Conservation (phyloP, 768 basidiomycete genomes). For the Boletus subcaerulescens region DNA sequence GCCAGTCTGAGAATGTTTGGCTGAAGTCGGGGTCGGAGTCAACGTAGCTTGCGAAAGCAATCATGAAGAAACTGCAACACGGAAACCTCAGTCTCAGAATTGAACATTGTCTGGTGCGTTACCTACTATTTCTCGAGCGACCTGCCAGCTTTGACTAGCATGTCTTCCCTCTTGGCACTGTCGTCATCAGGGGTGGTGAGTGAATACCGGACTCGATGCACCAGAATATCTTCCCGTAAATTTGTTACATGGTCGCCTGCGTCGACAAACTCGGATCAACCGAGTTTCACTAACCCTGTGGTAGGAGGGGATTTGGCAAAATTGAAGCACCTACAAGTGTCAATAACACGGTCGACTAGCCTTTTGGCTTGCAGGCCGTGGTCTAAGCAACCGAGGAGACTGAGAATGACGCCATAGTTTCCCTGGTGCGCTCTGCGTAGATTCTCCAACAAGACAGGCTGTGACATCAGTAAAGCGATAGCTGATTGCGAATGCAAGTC, state of each 20-base stretch:
- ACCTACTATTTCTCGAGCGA: constrained; percentile 89
- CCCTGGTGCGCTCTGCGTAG: constrained; percentile 89
- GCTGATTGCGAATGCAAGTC: constrained; percentile 77
- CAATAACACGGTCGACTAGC: constrained; percentile 87
- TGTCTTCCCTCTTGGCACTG: constrained; percentile 47
- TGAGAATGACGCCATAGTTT: constrained; percentile 87
- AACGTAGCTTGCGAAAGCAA: constrained; percentile 90
- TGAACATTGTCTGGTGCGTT: background rate
- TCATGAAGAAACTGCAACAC: constrained; percentile 77
- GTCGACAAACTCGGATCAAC: constrained; percentile 9
- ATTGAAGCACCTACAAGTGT: constrained; percentile 47
- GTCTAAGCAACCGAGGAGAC: constrained; percentile 90
- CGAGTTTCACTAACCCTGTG: background rate
- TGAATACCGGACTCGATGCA: constrained; percentile 81
- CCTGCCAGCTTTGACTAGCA: constrained; percentile 64
- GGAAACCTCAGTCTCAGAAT: background rate
- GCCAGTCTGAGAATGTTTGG: constrained; percentile 82
- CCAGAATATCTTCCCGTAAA: constrained; percentile 84
- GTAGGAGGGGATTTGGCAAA: background rate
- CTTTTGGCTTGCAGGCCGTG: constrained; percentile 82
- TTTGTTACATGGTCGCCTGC: constrained; percentile 90
- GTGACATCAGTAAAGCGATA: constrained; percentile 77
- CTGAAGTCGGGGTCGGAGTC: constrained; percentile 60
- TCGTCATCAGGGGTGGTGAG: constrained; percentile 71
- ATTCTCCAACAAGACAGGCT: constrained; percentile 78